A percentile compares a stretch with the other conserved stretches of the same genome.
phyloP scores from a whole-genome alignment of 2,329 filamentous ascomycete species.

The Aspergillus hortae region DNA sequence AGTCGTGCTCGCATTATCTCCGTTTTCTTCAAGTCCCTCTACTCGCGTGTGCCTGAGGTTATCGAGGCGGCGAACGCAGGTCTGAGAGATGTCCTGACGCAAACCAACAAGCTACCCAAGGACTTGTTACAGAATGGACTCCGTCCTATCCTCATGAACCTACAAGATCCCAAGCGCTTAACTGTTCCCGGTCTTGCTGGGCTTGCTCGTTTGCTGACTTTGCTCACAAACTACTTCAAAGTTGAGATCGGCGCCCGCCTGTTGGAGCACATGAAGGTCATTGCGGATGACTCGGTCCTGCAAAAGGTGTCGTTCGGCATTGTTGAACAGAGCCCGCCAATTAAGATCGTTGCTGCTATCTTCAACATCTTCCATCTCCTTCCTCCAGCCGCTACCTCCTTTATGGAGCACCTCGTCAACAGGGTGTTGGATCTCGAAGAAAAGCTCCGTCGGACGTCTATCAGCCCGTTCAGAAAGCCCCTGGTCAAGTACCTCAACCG shows the following conservation, averaged over 20 bases:
- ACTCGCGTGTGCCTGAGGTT: conserved; percentile 86
- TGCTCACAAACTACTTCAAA: conserved; percentile 98
- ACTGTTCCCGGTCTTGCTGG: conserved; percentile 89
- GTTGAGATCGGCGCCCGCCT: conserved; percentile 91
- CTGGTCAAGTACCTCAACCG: conserved; percentile 91
- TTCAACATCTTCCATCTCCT: conserved; percentile 98
- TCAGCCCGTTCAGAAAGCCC: conserved; percentile 86
- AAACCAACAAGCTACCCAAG: conserved; percentile 89
- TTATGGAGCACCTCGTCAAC: conserved; percentile 86
- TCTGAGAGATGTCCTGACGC: conserved; percentile 78
- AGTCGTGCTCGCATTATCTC: conserved; percentile 70
- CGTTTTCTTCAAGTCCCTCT: conserved; percentile 97
- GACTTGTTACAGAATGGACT: conserved; percentile 92
- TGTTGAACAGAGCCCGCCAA: conserved; percentile 85
- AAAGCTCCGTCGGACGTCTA: conserved; percentile 77
- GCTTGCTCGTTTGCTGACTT: conserved; percentile 78
- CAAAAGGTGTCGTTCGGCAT: conserved; percentile 93
- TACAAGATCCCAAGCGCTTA: conserved; percentile 88
- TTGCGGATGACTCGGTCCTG: conserved; percentile 74
- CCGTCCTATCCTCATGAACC: conserved; percentile 89
- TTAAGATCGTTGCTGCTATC: conserved; percentile 93
- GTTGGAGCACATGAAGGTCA: conserved; percentile 88
- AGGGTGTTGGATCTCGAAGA: conserved; percentile 86
- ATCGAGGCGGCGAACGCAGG: conserved; percentile 92
- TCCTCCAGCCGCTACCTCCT: conserved; percentile 81